Conservation (phyloP, 2,329 filamentous ascomycete genomes). For the Dactylonectria estremocensis region DNA sequence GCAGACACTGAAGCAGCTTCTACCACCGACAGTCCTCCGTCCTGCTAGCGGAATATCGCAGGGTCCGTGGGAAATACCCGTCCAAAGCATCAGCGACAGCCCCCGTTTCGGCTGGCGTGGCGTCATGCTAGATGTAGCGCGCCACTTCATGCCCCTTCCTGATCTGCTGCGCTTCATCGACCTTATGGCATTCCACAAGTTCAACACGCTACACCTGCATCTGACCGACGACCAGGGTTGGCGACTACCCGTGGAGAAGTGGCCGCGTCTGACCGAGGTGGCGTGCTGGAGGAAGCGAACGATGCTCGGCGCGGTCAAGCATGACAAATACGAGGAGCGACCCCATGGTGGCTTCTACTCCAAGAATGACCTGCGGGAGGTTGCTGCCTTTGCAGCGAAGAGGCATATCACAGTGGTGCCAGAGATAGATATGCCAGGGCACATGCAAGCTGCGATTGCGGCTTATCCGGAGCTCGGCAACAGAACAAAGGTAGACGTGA, state of each 20-base stretch:
- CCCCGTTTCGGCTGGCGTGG: conserved; percentile 39
- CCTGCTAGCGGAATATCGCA: background rate
- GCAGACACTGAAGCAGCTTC: conserved; percentile 36
- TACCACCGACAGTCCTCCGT: conserved; percentile 26
- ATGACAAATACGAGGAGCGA: conserved; percentile 27
- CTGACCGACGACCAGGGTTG: conserved; percentile 39
- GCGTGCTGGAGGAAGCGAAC: conserved; percentile 33
- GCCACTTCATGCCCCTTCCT: conserved; percentile 39
- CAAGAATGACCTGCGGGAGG: conserved; percentile 28
- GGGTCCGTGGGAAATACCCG: conserved; percentile 31
- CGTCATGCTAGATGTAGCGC: conserved; percentile 40
- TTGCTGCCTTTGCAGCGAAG: conserved; percentile 31
- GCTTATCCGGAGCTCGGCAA: conserved; percentile 41
- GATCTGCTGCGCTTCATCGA: conserved; percentile 40
- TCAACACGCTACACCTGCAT: conserved; percentile 36
- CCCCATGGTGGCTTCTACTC: conserved; percentile 38
- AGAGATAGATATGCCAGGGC: conserved; percentile 41
- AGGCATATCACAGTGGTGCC: conserved; percentile 39
- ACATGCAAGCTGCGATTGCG: conserved; percentile 41
- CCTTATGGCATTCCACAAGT: conserved; percentile 33
- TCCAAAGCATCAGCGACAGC: conserved; percentile 29
- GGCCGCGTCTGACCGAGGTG: conserved; percentile 32
- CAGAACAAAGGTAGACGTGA: conserved; percentile 27
- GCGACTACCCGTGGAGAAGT: conserved; percentile 31
- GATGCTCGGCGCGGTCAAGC: conserved; percentile 29